Evolutionary conservation across 192 early-diverging fungal genomes (phyloP).

Genomic region (Radiomyces spectabilis): DNA sequence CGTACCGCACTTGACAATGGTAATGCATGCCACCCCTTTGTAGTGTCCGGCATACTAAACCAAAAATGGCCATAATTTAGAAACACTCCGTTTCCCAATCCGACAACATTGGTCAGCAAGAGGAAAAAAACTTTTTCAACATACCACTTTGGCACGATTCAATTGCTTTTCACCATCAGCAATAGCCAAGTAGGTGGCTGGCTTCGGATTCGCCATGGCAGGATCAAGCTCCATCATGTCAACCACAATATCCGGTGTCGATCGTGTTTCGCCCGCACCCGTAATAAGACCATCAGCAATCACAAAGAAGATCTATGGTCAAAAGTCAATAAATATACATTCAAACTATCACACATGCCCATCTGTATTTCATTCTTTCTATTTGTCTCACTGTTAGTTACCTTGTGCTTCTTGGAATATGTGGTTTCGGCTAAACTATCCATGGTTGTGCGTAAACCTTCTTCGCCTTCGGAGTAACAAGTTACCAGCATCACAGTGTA

Average conservation of each 20-base stretch:
- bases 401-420: constrained; percentile 82
- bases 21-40: constrained; percentile 53
- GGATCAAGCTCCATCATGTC: constrained; percentile 71
- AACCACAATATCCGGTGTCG: constrained; percentile 74
- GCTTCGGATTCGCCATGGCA: constrained; percentile 59
- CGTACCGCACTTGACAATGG: constrained; percentile 71
- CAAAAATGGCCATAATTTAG: too few species aligned
- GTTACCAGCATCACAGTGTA: constrained; percentile 78
- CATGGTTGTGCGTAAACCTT: constrained; percentile 72
- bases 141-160: constrained; percentile 75
- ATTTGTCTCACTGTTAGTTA: constrained; percentile 28
- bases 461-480: constrained; percentile 88
- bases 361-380: neutral
- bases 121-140: too few species aligned
- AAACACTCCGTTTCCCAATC: too few species aligned
- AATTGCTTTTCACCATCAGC: constrained; percentile 77
- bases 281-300: constrained; percentile 90
- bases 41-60: constrained; percentile 67
- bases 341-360: neutral
- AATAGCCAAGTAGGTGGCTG: constrained; percentile 71
- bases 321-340: neutral
- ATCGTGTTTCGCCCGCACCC: constrained; percentile 64
- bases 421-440: constrained; percentile 76
- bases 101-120: too few species aligned
- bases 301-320: constrained; percentile 76